Base-by-base conservation (phyloP, 805 yeast species). In the Starmera quercuum region DNA sequence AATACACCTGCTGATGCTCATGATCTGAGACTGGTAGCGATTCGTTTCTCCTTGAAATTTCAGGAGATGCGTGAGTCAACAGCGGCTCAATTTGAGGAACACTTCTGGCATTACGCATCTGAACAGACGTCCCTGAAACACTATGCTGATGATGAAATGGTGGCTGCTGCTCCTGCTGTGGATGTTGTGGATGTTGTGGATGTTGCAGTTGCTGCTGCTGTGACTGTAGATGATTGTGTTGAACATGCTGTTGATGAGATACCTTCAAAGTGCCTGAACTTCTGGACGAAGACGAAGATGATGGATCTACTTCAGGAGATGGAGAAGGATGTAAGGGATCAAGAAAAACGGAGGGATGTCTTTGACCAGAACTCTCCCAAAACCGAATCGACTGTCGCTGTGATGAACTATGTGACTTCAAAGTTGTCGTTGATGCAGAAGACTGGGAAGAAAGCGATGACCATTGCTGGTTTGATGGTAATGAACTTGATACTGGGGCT, bases 311-410 rank as follows among this genome's bases (percentile, higher is more conserved):
- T 11, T 17, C 9, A 4, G 24, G 8, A 22, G 32, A 13, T 16
- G 42, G 41, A 11, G 39, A 26, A 13, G 49, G 34, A 22, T 42
- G 34, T 21, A 51, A 30, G 5, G 56, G 56, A 26, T 51, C 56
- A 30, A 51, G 37, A 31, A 49, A 41, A 3, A 46, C 40, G 3
- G 54, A 49, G 1, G 51, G 50, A 19, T 50, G 54, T 42, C 56
- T 42, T 18, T 28, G 33, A 3, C 36, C 35, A 4, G 51, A 35
- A 15, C 33, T 34, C 29, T 44, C 48, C 56, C 56, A 51, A 30
- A 49, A 51, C 26, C 45, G 48, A 17, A 51, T 43, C 10, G 49
- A 40, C 6, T 46, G 46, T 29, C 45, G n/a, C n/a, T n/a, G n/a
- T n/a, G n/a, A n/a, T n/a, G n/a, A n/a, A n/a, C n/a, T n/a, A n/a